These are phyloP conservation scores for Cyclotella choctawhatcheeana DNA, from an alignment of 108 stramenopile species.

Conservation along the genomic window DNA sequence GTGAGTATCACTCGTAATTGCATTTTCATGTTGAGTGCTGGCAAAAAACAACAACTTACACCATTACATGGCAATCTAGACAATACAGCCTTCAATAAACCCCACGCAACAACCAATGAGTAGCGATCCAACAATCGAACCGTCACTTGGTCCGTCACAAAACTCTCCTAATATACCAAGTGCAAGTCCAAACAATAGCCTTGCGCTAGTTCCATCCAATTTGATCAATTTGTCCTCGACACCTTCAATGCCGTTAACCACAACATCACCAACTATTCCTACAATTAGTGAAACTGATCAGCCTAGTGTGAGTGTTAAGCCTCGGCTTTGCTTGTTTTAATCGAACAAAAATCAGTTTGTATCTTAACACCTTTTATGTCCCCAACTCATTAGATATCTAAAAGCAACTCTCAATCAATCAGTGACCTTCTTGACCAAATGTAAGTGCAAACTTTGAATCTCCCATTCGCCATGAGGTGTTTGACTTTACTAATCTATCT, in stretches of 20 bases:
- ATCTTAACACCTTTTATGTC: too few species aligned
- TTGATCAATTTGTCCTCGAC: neutral
- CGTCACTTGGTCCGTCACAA: neutral
- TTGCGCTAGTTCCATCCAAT: neutral
- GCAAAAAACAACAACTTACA: too few species aligned
- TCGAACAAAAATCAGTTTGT: too few species aligned
- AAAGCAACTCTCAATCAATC: neutral
- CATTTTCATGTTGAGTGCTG: too few species aligned
- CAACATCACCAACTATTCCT: neutral
- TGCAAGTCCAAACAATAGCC: too few species aligned
- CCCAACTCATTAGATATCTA: neutral
- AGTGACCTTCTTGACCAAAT: neutral
- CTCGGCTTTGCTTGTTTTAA: neutral
- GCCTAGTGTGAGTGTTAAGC: neutral
- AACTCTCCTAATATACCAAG: neutral
- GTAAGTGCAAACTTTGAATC: neutral
- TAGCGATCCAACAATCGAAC: neutral
- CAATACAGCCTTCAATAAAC: neutral
- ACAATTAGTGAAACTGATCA: neutral
- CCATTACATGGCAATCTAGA: too few species aligned
- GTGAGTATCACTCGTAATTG: neutral
- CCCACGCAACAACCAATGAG: neutral
- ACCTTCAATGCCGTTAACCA: neutral
- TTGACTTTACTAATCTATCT: neutral
- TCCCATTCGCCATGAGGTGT: neutral